Percentiles rank a stretch among this genome's conserved stretches.
Evolutionary conservation across 202 grass and related monocot genomes (phyloP).

Genomic region (Schoenoplectus triqueter): DNA sequence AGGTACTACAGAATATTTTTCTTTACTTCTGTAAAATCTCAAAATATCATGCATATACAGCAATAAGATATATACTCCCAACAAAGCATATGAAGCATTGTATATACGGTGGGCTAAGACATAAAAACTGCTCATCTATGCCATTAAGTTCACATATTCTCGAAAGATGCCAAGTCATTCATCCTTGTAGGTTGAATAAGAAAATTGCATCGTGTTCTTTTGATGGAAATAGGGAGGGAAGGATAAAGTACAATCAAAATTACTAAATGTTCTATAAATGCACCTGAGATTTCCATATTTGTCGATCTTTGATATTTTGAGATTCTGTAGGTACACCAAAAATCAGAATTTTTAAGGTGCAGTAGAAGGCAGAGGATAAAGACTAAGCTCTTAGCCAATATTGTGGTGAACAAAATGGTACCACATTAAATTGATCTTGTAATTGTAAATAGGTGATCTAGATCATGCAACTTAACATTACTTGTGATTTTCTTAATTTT

Average conservation of each 20-base stretch:
- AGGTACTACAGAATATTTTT: not conserved
- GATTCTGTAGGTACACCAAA: not conserved
- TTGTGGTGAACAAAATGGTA: not conserved
- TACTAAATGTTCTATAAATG: not conserved
- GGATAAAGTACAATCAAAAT: not conserved
- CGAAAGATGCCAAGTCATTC: not conserved
- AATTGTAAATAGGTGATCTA: slow-evolving; percentile 7
- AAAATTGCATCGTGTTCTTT: slow-evolving; percentile 4
- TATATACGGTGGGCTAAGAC: not conserved
- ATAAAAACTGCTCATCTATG: not conserved
- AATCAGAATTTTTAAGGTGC: slow-evolving; percentile 17
- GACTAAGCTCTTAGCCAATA: slow-evolving; percentile 10
- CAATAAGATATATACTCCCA: slow-evolving; percentile 15
- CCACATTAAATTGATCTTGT: slow-evolving; percentile 8
- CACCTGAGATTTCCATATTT: not conserved
- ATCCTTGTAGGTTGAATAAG: not conserved
- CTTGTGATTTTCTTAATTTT: slow-evolving; percentile 96
- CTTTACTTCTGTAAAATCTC: not conserved
- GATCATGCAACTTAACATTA: slow-evolving; percentile 43
- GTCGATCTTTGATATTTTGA: not conserved
- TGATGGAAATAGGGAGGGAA: not conserved
- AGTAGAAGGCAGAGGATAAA: slow-evolving; percentile 15
- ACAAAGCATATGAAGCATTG: not conserved
- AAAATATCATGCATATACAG: not conserved
- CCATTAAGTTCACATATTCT: not conserved